These are phyloP conservation scores for Scalesia atractyloides DNA, from an alignment of 129 eudicot genomes.

Conservation along the genomic window DNA sequence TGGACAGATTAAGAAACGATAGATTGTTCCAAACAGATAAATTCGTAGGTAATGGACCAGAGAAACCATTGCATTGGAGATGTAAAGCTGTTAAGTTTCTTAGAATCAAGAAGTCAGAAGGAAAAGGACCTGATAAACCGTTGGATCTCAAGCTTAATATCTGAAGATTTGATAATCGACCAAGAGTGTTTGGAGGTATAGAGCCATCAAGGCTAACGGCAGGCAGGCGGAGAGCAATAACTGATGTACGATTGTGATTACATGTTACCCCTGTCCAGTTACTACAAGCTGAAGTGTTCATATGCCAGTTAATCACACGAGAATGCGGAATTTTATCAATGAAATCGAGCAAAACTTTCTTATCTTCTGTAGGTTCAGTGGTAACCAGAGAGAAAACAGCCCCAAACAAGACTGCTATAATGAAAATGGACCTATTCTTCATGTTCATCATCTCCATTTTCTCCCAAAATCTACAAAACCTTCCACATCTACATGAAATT, in stretches of 20 bases:
- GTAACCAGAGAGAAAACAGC: conserved; percentile 34
- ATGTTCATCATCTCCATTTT: conserved; percentile 24
- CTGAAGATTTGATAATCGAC: conserved; percentile 70
- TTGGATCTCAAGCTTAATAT: conserved; percentile 76
- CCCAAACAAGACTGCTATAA: conserved; percentile 37
- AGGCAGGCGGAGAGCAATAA: conserved; percentile 80
- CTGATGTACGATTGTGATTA: conserved; percentile 52
- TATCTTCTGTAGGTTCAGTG: conserved; percentile 74
- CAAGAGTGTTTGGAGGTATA: conserved; percentile 62
- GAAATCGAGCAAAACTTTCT: conserved; percentile 71
- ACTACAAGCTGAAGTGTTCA: conserved; percentile 59
- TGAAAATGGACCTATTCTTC: conserved; percentile 31
- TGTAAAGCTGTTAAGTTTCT: conserved; percentile 55
- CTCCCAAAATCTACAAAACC: conserved; percentile 25
- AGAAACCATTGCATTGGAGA: conserved; percentile 64
- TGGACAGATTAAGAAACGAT: conserved; percentile 57
- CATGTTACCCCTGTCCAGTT: conserved; percentile 90
- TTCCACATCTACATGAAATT: conserved; percentile 19
- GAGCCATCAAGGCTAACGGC: conserved; percentile 60
- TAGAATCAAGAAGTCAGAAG: conserved; percentile 65
- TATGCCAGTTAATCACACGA: conserved; percentile 58
- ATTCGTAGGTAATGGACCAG: conserved; percentile 71
- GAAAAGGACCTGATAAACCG: conserved; percentile 67
- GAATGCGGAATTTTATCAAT: conserved; percentile 47
- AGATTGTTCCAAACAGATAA: conserved; percentile 72